phyloP scores from a whole-genome alignment of 805 yeast genomes.

The Limtongia smithiae region DNA sequence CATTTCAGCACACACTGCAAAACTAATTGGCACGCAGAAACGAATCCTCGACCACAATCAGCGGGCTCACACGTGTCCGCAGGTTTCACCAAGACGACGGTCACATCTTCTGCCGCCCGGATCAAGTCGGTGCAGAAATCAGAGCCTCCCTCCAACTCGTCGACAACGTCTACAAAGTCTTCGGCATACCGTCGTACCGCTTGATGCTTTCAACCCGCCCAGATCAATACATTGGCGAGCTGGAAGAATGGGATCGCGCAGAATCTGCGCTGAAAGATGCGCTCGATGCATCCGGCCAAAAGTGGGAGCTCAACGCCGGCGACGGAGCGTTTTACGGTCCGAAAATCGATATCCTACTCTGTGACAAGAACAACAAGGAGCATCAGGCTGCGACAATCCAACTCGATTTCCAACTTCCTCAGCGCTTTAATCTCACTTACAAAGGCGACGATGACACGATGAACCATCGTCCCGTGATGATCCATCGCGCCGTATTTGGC shows the following conservation, averaged over 20 bases:
- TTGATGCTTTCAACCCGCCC: constrained; percentile 98
- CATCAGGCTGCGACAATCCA: constrained; percentile 99
- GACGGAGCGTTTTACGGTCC: constrained; percentile 98
- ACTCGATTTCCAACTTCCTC: constrained; percentile 96
- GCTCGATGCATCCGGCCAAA: constrained; percentile 77
- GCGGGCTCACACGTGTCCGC: constrained; percentile 95
- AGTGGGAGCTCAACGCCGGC: constrained; percentile 93
- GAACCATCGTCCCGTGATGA: constrained; percentile 79
- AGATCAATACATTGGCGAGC: constrained; percentile 90
- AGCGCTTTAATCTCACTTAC: constrained; percentile 85
- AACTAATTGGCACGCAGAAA: constrained; percentile 41
- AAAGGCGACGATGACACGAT: constrained; percentile 51
- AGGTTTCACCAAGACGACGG: constrained; percentile 99
- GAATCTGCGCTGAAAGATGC: constrained; percentile 81
- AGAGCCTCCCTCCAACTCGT: constrained; percentile 81
- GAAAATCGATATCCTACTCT: constrained; percentile 92
- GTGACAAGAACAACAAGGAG: constrained; percentile 94
- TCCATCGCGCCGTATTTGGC: constrained; percentile 94
- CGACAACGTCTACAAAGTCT: constrained; percentile 78
- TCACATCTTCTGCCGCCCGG: constrained; percentile 91
- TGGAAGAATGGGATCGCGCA: constrained; percentile 91
- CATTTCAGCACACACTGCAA: neutral
- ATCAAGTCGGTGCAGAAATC: constrained; percentile 85
- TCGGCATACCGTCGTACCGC: constrained; percentile 84
- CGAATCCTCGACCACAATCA: constrained; percentile 91